These are phyloP conservation scores for Thraustochytrium sp. DNA, from an alignment of 352 stramenopile genomes.

Conservation along the genomic window DNA sequence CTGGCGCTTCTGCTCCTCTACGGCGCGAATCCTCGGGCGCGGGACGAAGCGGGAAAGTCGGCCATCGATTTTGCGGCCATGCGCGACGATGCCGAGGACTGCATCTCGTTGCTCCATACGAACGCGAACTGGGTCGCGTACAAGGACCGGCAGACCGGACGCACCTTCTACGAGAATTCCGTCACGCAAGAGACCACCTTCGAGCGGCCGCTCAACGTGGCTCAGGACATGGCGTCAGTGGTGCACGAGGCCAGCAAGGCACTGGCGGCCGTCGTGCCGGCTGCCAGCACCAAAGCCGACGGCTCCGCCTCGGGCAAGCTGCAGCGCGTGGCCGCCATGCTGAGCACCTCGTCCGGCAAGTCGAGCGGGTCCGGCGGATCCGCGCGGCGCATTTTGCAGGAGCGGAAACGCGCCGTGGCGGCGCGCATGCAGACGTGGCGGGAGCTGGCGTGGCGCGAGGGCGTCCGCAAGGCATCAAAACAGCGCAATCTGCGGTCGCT, in stretches of 20 bases:
- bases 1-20: slow-evolving; percentile 17
- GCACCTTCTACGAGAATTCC: slow-evolving; percentile 51
- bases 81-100: not conserved
- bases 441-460: slow-evolving; percentile 19
- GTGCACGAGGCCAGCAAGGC: slow-evolving; percentile 4
- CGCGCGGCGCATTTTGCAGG: not conserved
- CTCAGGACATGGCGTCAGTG: not conserved
- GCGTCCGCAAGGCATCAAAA: not conserved
- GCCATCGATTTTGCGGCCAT: not conserved
- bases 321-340: not conserved
- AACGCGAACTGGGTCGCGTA: slow-evolving; percentile 24
- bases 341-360: too few species aligned
- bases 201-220: slow-evolving; percentile 43
- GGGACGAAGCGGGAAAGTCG: not conserved
- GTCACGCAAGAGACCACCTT: slow-evolving; percentile 47
- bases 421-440: slow-evolving; percentile 19
- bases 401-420: not conserved
- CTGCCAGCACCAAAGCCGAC: not conserved
- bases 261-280: not conserved
- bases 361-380: not conserved
- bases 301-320: not conserved
- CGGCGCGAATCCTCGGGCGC: not conserved
- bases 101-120: slow-evolving; percentile 7
- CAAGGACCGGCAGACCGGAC: slow-evolving; percentile 52
- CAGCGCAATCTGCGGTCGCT: not conserved